Percentiles rank a stretch among this genome's conserved stretches.
phyloP scores from a whole-genome alignment of 495 filamentous ascomycete genomes.

The Tuber umbilicatum region DNA sequence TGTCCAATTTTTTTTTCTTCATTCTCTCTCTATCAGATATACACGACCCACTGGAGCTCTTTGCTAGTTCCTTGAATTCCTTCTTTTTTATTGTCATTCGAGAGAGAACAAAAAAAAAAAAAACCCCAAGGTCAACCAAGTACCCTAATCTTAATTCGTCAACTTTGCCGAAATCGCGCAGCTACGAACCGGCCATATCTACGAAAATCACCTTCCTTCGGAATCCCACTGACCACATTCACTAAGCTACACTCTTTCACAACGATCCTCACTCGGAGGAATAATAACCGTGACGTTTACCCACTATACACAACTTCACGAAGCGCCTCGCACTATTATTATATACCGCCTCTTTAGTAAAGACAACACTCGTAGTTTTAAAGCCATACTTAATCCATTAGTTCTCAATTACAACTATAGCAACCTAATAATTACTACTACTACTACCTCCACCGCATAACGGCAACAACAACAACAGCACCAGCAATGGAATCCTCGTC shows the following conservation, averaged over 20 bases:
- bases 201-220: constrained; percentile 39
- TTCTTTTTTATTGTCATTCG: constrained; percentile 29
- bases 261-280: constrained; percentile 34
- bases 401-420: constrained; percentile 18
- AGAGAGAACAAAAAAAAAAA: constrained; percentile 15
- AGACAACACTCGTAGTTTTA: constrained; percentile 33
- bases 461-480: constrained; percentile 25
- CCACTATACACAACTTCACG: constrained; percentile 30
- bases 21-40: not conserved
- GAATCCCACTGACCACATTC: constrained; percentile 29
- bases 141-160: constrained; percentile 34
- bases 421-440: constrained; percentile 13
- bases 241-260: constrained; percentile 39
- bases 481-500: constrained; percentile 62
- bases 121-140: constrained; percentile 19
- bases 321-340: not conserved
- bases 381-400: constrained; percentile 37
- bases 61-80: constrained; percentile 42
- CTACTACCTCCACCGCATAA: not conserved
- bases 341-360: constrained; percentile 28
- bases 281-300: constrained; percentile 34
- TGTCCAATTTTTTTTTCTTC: not conserved
- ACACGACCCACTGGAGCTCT: constrained; percentile 42
- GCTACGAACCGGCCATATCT: constrained; percentile 27
- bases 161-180: constrained; percentile 25